Conservation (phyloP, 1,284 basidiomycete genomes). For the Pseudomicrostroma phylloplanum region DNA sequence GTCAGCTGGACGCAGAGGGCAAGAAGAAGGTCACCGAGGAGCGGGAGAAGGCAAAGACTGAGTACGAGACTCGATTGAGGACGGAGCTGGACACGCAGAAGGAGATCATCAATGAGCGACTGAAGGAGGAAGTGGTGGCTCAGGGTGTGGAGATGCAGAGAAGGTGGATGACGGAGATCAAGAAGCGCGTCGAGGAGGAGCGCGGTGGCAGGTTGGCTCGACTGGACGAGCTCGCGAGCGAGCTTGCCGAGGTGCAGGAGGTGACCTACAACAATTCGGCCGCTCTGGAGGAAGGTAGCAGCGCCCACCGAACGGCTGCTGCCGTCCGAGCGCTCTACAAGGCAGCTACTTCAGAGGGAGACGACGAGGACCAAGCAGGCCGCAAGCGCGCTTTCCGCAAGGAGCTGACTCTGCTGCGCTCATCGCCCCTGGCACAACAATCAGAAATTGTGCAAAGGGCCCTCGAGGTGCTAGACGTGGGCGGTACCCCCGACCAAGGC, state of each 20-base stretch:
- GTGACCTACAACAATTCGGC: conserved; percentile 83
- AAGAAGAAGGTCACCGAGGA: conserved; percentile 76
- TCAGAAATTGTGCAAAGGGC: conserved; percentile 54
- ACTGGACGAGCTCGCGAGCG: conserved; percentile 83
- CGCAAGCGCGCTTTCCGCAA: conserved; percentile 74
- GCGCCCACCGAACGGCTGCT: conserved; percentile 66
- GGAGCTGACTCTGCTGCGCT: conserved; percentile 74
- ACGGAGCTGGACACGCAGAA: conserved; percentile 80
- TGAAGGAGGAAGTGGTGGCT: conserved; percentile 88
- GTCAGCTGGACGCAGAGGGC: conserved; percentile 79
- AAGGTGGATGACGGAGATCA: conserved; percentile 92
- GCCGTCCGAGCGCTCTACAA: conserved; percentile 33
- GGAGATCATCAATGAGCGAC: conserved; percentile 75
- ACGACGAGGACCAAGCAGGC: conserved; percentile 57
- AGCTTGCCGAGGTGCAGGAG: conserved; percentile 82
- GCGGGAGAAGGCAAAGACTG: conserved; percentile 65
- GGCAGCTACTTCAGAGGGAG: conserved; percentile 58
- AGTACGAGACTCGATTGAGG: conserved; percentile 80
- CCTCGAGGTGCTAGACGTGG: conserved; percentile 56
- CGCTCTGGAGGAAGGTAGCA: conserved; percentile 81
- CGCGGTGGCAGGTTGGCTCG: conserved; percentile 90
- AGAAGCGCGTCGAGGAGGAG: conserved; percentile 90
- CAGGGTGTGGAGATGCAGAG: conserved; percentile 96
- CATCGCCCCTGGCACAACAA: conserved; percentile 59
- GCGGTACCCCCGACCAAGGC: conserved; percentile 69